Percentiles rank a stretch among this genome's conserved stretches.
Conservation (phyloP, 768 basidiomycete species). For the Macrolepiota fuliginosa region DNA sequence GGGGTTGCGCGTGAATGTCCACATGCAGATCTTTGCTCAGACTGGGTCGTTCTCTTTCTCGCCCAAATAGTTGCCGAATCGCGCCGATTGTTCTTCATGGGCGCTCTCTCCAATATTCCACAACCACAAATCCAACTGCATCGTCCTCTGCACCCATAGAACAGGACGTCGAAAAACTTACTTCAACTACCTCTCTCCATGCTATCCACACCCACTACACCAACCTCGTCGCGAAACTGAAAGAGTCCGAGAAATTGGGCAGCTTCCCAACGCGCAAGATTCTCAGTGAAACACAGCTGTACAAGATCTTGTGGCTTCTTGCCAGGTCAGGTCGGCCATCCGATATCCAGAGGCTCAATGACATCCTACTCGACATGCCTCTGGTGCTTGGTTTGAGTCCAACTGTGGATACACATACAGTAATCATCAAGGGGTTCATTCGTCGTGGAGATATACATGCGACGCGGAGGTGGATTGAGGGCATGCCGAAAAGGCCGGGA, state of each 20-base stretch:
- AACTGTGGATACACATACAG: conserved; percentile 44
- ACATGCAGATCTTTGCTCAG: conserved; percentile 41
- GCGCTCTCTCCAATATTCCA: conserved; percentile 16
- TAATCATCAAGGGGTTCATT: conserved; percentile 48
- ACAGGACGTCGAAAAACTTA: conserved; percentile 20
- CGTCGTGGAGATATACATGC: conserved; percentile 40
- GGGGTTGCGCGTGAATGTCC: conserved; percentile 62
- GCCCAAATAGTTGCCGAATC: conserved; percentile 7
- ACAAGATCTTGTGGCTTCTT: conserved; percentile 41
- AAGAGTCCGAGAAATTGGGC: conserved; percentile 15
- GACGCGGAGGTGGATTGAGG: conserved; percentile 47
- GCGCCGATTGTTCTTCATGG: background rate
- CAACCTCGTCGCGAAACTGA: conserved; percentile 26
- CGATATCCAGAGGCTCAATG: conserved; percentile 54
- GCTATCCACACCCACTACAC: conserved; percentile 37
- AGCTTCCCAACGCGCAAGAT: conserved; percentile 1
- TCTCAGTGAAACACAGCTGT: conserved; percentile 28
- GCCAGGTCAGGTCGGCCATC: conserved; percentile 48
- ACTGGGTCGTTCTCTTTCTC: conserved; percentile 25
- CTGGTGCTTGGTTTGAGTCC: conserved; percentile 44
- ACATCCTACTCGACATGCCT: conserved; percentile 49
- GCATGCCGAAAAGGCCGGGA: conserved; percentile 51
- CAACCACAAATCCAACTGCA: conserved; percentile 7
- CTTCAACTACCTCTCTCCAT: conserved; percentile 21
- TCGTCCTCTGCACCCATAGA: conserved; percentile 17